phyloP scores from a whole-genome alignment of 441 rosid species.

The Brassica hybrid region DNA sequence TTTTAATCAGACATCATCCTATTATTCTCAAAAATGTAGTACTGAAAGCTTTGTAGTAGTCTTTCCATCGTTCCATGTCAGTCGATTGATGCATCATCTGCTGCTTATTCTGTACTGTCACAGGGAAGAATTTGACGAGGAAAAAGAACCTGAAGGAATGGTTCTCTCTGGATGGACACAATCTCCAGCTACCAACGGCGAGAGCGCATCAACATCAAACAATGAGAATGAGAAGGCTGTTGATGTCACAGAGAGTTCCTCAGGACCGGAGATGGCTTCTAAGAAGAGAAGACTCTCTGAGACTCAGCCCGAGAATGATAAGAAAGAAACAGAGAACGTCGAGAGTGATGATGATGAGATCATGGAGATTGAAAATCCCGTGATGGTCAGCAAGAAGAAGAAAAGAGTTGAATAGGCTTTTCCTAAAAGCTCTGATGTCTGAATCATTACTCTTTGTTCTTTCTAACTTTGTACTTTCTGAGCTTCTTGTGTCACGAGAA shows the following conservation, averaged over 20 bases:
- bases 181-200: constrained; percentile 58
- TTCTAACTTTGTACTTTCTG: constrained; percentile 29
- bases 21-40: constrained; percentile 17
- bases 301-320: constrained; percentile 23
- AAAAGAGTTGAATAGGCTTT: constrained; percentile 52
- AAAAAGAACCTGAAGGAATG: constrained; percentile 98
- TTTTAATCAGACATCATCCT: neutral
- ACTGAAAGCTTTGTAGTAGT: constrained; percentile 5
- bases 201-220: constrained; percentile 51
- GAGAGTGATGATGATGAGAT: constrained; percentile 62
- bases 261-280: constrained; percentile 41
- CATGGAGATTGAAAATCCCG: constrained; percentile 60
- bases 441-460: neutral
- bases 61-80: neutral
- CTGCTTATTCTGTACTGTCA: constrained; percentile 38
- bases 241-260: constrained; percentile 49
- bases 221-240: constrained; percentile 48
- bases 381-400: constrained; percentile 61
- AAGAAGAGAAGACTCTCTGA: constrained; percentile 71
- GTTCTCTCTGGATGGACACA: constrained; percentile 88
- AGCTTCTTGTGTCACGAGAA: constrained; percentile 16
- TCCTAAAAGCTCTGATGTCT: neutral
- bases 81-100: neutral
- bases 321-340: constrained; percentile 44
- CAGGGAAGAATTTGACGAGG: constrained; percentile 96